These are phyloP conservation scores for Pseudocercospora pini-densiflorae DNA, from an alignment of 2,329 filamentous ascomycete genomes.

Conservation along the genomic window DNA sequence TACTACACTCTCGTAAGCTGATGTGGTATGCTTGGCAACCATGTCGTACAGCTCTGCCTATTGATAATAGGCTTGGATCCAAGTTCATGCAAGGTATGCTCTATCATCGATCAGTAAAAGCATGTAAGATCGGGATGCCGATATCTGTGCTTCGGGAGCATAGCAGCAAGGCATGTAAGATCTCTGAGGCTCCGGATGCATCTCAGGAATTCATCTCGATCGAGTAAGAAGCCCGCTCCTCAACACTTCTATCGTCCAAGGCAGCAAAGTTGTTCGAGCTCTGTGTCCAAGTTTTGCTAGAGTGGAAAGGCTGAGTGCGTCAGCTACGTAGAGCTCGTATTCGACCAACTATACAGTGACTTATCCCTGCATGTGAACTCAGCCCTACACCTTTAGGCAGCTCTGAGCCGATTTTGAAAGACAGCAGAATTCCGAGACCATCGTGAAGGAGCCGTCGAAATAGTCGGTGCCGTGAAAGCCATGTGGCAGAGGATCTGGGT, in stretches of 20 bases:
- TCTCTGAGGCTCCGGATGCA: neutral
- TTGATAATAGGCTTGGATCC: too few relatives aligned
- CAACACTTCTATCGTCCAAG: too few relatives aligned
- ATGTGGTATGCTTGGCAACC: too few relatives aligned
- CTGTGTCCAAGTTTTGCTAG: neutral
- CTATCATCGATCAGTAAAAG: too few relatives aligned
- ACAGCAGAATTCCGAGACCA: neutral
- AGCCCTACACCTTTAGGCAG: slow-evolving; percentile 1
- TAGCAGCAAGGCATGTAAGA: neutral
- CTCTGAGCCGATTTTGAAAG: neutral
- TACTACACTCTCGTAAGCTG: too few relatives aligned
- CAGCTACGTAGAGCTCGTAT: neutral
- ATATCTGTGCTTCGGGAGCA: too few relatives aligned
- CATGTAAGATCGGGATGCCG: too few relatives aligned
- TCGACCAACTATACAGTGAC: neutral
- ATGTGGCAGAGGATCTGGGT: neutral
- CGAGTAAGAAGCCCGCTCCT: neutral
- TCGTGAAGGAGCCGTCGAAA: neutral
- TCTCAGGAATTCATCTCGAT: neutral
- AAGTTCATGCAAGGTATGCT: too few relatives aligned
- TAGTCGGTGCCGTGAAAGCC: neutral
- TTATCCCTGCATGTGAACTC: neutral
- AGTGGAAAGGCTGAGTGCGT: neutral
- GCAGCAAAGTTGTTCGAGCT: too few relatives aligned
- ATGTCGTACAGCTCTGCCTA: too few relatives aligned